Conservation (phyloP, 805 yeast genomes). For the Wickerhamiella nectarea region DNA sequence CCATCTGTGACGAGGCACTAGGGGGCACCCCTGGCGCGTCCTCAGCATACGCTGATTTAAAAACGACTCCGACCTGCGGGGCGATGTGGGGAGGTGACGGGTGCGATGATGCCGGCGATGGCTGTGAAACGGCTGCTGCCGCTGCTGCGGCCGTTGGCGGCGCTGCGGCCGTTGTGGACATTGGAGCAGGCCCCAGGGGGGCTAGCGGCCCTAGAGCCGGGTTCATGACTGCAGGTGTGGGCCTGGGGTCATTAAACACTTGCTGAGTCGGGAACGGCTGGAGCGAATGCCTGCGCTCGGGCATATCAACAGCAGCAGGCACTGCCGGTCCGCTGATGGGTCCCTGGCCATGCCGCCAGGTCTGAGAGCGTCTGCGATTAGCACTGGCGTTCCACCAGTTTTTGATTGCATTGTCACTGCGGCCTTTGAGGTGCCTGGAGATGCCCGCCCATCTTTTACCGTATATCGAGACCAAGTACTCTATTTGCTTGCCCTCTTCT, state of each 20-base stretch:
- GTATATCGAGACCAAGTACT: conserved; percentile 58
- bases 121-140: neutral
- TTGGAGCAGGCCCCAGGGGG: too few species aligned
- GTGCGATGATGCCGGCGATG: neutral
- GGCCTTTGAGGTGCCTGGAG: conserved; percentile 71
- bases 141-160: neutral
- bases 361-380: conserved; percentile 45
- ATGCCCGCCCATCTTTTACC: conserved; percentile 94
- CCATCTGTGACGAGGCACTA: neutral
- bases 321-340: neutral
- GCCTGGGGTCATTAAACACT: too few species aligned
- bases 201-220: too few species aligned
- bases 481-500: conserved; percentile 74
- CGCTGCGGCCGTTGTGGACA: neutral
- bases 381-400: conserved; percentile 98
- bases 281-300: too few species aligned
- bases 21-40: neutral
- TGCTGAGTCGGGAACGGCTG: too few species aligned
- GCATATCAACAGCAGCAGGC: neutral
- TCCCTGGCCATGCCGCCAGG: conserved; percentile 2
- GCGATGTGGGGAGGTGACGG: conserved; percentile 9
- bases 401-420: conserved; percentile 82
- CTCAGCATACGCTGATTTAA: conserved; percentile 16
- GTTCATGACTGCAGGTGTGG: too few species aligned
- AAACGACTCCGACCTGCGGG: conserved; percentile 15